These are phyloP conservation scores for Kalaharituber pfeilii DNA, from an alignment of 2,329 filamentous ascomycete species.

Conservation along the genomic window DNA sequence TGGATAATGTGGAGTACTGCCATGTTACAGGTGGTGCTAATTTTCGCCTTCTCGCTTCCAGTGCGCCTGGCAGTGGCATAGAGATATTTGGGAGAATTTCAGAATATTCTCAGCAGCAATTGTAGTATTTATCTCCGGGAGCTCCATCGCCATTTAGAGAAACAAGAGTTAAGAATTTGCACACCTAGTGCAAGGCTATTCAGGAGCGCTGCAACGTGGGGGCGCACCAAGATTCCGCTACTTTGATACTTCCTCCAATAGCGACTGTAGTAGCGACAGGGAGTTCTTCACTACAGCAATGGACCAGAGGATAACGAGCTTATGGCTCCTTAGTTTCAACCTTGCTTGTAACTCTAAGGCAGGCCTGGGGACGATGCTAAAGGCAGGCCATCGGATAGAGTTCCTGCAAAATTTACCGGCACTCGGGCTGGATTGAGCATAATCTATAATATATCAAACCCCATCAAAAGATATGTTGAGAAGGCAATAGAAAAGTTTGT, in stretches of 20 bases:
- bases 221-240: neutral
- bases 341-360: conserved; percentile 58
- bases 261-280: neutral
- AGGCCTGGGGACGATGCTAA: no score
- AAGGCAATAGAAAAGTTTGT: conserved; percentile 55
- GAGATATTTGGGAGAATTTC: neutral
- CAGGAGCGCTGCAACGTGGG: no score
- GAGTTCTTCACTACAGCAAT: conserved; percentile 69
- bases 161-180: no score
- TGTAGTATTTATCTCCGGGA: neutral
- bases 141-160: no score
- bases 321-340: conserved; percentile 81
- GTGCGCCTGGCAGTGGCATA: no score
- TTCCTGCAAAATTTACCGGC: conserved; percentile 73
- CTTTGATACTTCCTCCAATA: neutral
- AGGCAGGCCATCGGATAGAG: conserved; percentile 69
- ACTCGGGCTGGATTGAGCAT: conserved; percentile 84
- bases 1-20: no score
- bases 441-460: conserved; percentile 59
- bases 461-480: conserved; percentile 61
- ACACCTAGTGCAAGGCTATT: no score
- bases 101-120: neutral
- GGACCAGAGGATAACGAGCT: conserved; percentile 79
- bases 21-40: neutral
- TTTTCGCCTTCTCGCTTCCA: neutral